These are phyloP conservation scores for Neurospora sp. DNA, from an alignment of 2,329 filamentous ascomycete species.

Conservation along the genomic window DNA sequence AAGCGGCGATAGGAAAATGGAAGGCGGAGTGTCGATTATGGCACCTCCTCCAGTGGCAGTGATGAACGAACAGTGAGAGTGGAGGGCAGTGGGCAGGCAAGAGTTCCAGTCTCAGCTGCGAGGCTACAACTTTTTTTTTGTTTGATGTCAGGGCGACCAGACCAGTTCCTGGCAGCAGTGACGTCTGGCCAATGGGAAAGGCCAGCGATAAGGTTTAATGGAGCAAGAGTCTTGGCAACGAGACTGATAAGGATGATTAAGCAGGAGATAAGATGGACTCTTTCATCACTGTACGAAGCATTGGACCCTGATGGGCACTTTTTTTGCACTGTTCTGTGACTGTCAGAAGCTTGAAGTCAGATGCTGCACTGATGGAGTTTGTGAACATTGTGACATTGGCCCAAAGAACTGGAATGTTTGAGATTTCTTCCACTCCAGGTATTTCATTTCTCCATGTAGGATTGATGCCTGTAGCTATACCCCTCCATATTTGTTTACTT, in stretches of 20 bases:
- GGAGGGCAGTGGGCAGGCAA: not conserved
- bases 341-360: not conserved
- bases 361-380: not conserved
- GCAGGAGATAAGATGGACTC: not conserved
- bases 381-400: not conserved
- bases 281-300: not conserved
- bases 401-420: not conserved
- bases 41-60: not conserved
- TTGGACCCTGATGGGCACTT: constrained; percentile 7
- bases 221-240: not conserved
- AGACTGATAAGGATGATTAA: not conserved
- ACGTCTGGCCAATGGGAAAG: not conserved
- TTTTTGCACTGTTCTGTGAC: not conserved
- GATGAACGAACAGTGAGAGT: not conserved
- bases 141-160: constrained; percentile 1
- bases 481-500: not conserved
- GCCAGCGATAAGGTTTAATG: not conserved
- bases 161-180: not conserved
- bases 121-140: constrained; percentile 14
- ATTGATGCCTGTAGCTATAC: not conserved
- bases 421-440: not conserved
- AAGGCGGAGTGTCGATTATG: not conserved
- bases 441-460: not conserved
- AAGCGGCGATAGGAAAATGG: not conserved
- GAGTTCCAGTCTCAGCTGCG: constrained; percentile 3